Evolutionary conservation across 129 eudicot genomes (phyloP), one percentile per base, ranked within the genome.

Genomic region (Artemisia annua): DNA sequence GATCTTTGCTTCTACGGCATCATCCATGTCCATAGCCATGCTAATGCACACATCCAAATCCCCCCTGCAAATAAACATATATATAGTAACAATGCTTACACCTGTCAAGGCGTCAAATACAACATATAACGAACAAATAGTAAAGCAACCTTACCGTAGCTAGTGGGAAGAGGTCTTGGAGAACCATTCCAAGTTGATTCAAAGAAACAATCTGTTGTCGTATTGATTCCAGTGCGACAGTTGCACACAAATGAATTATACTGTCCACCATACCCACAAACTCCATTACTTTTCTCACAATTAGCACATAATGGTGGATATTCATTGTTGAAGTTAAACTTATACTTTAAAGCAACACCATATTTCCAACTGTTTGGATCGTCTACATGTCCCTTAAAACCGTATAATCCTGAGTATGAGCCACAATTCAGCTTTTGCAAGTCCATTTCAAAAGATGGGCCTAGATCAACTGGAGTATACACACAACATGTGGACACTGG

Each of bases 381-480:
- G 2, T 73, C 66, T 11, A 78, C 86, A 15, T 80, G 87, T 5
- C 81, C 98, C 8, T 53, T 61, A 61, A 84, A 85, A 30, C 93
- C 95, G n/a, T 84, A 86, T 65, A 93, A 67, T 7, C 92, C 96
- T 7, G 97, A 82, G 44, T 93, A 93, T 2, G 97, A 85, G 8
- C 26, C 72, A 58, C 98, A 93, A 16, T 78, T 79, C 69, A 90
- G 58, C 71, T 93, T 90, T 71, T 78, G 73, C 77, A 93, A 79
- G 70, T 93, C 84, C 97, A 93, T 93, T 43, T 89, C 89, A 24
- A 87, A 93, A 0, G 97, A 67, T 2, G 98, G 98, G 0, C 97
- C 98, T 2, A 89, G 96, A 65, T 93, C 97, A 28, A 93, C 96
- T 1, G 98, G 97, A 10, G 97, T 79, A 76, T 93, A 93, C 15